Percentiles rank a stretch among this genome's conserved stretches.
These are phyloP conservation scores for Abeoforma whisleri DNA, from an alignment of 78 protist genomes.

Conservation along the genomic window DNA sequence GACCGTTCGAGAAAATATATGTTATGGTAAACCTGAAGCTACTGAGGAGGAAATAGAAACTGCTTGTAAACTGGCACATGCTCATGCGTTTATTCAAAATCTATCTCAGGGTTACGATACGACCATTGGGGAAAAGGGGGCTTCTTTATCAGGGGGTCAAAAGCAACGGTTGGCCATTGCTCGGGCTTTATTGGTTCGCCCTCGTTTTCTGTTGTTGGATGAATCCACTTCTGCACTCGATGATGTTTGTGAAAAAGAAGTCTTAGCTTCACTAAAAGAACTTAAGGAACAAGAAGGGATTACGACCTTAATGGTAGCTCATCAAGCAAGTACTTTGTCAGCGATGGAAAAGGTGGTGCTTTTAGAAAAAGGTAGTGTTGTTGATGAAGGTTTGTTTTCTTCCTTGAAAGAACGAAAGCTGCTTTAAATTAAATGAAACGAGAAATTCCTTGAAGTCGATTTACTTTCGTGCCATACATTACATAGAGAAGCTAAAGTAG, in stretches of 20 bases:
- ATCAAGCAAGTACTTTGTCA: conserved; percentile 28
- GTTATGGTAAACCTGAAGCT: conserved; percentile 51
- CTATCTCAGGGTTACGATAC: conserved; percentile 63
- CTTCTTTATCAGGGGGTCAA: conserved; percentile 79
- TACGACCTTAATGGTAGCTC: conserved; percentile 58
- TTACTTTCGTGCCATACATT: no score
- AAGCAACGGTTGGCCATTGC: conserved; percentile 83
- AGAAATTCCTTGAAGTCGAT: no score
- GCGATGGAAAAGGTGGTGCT: neutral
- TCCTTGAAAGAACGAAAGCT: no score
- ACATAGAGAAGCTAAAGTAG: no score
- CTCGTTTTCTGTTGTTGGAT: conserved; percentile 83
- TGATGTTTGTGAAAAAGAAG: conserved; percentile 57
- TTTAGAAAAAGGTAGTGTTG: neutral
- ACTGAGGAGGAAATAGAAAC: conserved; percentile 43
- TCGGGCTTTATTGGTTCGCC: conserved; percentile 74
- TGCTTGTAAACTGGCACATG: conserved; percentile 55
- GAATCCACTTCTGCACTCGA: conserved; percentile 83
- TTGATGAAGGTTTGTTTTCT: no score
- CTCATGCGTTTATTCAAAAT: conserved; percentile 58
- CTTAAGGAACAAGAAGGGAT: conserved; percentile 34
- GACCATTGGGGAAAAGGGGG: conserved; percentile 69
- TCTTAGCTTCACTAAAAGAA: conserved; percentile 65
- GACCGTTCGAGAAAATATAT: conserved; percentile 65
- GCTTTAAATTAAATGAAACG: no score